These are phyloP conservation scores for Apiotrichum brassicae DNA, from an alignment of 1,284 basidiomycete genomes.

Conservation along the genomic window DNA sequence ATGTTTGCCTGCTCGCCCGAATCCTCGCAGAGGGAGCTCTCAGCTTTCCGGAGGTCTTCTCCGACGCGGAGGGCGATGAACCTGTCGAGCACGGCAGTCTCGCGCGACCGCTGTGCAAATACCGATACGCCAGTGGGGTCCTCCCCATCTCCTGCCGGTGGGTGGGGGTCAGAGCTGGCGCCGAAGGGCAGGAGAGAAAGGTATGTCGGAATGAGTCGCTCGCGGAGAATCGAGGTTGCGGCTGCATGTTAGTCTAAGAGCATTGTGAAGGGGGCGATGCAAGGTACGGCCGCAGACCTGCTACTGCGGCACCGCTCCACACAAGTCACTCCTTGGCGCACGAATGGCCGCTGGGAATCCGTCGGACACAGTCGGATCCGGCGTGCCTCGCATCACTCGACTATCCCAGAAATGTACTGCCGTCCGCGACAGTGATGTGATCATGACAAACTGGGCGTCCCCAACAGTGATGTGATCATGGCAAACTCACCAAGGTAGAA, in stretches of 20 bases:
- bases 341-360: no score
- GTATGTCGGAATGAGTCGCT: conserved; percentile 21
- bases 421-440: no score
- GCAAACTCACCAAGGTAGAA: conserved; percentile 39
- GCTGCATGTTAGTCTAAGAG: conserved; percentile 17
- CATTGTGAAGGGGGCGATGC: no score
- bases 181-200: conserved; percentile 16
- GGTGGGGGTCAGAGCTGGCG: conserved; percentile 29
- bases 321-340: no score
- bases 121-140: conserved; percentile 13
- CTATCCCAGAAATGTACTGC: no score
- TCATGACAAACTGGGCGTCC: background rate
- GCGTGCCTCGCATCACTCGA: background rate
- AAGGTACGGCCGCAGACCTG: no score
- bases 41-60: conserved; percentile 29
- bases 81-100: conserved; percentile 38
- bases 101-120: conserved; percentile 29
- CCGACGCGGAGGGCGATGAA: conserved; percentile 40
- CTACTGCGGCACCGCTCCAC: no score
- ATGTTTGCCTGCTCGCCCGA: conserved; percentile 28
- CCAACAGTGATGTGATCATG: no score
- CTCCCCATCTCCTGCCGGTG: conserved; percentile 7
- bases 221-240: conserved; percentile 30
- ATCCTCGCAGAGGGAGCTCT: conserved; percentile 32
- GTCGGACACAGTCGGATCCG: no score